Conservation (phyloP, 768 basidiomycete species). For the Roridomyces roridus region DNA sequence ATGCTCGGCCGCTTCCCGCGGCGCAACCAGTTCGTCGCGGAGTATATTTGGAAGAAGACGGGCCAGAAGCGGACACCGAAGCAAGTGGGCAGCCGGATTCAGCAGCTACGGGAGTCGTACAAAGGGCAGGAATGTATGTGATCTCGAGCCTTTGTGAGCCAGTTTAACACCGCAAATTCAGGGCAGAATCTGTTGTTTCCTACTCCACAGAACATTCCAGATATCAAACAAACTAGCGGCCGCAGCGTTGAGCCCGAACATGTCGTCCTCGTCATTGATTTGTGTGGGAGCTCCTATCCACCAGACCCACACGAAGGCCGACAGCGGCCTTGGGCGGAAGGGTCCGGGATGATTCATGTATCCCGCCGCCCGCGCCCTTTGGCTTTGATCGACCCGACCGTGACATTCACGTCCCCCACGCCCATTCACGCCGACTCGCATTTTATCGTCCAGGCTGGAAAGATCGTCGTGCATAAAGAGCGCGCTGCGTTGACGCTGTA, state of each 20-base stretch:
- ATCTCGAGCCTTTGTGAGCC: background rate
- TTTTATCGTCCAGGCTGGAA: too few relatives aligned
- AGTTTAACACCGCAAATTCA: background rate
- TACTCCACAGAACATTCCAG: background rate
- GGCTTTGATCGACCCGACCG: background rate
- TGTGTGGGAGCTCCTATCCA: background rate
- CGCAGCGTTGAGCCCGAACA: background rate
- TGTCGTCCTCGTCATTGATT: background rate
- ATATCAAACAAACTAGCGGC: too few relatives aligned
- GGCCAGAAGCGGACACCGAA: background rate
- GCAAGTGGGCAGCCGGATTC: background rate
- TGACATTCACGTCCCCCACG: background rate
- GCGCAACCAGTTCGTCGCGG: conserved; percentile 2
- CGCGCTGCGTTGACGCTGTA: too few relatives aligned
- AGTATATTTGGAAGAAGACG: conserved; percentile 3
- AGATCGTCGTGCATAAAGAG: too few relatives aligned
- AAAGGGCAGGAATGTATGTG: background rate
- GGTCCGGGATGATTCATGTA: background rate
- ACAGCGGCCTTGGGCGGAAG: background rate
- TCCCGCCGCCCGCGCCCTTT: background rate
- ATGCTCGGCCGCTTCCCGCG: background rate
- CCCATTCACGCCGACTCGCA: too few relatives aligned
- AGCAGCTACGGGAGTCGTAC: background rate
- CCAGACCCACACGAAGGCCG: background rate
- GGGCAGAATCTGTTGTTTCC: background rate